Percentiles rank a stretch among this genome's conserved stretches.
These are phyloP conservation scores for Nelumbo lutea DNA, from an alignment of 164 flowering plant genomes.

Conservation along the genomic window DNA sequence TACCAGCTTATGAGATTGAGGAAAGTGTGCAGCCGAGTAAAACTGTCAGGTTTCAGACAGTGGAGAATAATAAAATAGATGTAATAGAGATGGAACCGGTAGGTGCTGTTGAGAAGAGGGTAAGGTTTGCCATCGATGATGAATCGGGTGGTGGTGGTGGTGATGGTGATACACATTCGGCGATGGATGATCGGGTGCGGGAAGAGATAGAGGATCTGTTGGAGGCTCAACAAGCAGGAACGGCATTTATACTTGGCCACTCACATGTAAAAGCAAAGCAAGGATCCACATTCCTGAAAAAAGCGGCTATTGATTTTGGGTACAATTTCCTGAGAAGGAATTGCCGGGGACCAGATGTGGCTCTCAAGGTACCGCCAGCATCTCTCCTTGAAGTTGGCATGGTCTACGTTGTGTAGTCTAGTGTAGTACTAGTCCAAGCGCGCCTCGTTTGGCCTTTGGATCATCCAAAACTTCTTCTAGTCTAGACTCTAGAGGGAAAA, in stretches of 20 bases:
- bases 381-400: conserved; percentile 91
- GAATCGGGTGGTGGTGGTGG: conserved; percentile 12
- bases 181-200: conserved; percentile 22
- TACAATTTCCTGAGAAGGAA: conserved; percentile 74
- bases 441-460: conserved; percentile 3
- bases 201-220: conserved; percentile 67
- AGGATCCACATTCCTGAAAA: conserved; percentile 65
- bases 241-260: conserved; percentile 84
- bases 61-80: conserved; percentile 48
- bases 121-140: conserved; percentile 54
- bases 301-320: conserved; percentile 59
- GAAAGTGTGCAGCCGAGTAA: conserved; percentile 60
- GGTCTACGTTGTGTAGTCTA: conserved; percentile 65
- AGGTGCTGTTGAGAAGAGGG: conserved; percentile 27
- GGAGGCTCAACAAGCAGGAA: conserved; percentile 73
- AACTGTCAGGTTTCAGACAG: conserved; percentile 50
- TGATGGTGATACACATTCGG: conserved; percentile 19
- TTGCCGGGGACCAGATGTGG: conserved; percentile 84
- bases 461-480: conserved; percentile 1
- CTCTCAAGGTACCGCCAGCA: conserved; percentile 75
- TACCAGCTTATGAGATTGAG: conserved; percentile 44
- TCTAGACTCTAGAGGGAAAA: too few species aligned
- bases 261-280: conserved; percentile 78
- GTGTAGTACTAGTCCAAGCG: background rate
- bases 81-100: conserved; percentile 56